Base-by-base conservation (phyloP, 1,139 yeast species). In the Debaryomyces psychrophilus region DNA sequence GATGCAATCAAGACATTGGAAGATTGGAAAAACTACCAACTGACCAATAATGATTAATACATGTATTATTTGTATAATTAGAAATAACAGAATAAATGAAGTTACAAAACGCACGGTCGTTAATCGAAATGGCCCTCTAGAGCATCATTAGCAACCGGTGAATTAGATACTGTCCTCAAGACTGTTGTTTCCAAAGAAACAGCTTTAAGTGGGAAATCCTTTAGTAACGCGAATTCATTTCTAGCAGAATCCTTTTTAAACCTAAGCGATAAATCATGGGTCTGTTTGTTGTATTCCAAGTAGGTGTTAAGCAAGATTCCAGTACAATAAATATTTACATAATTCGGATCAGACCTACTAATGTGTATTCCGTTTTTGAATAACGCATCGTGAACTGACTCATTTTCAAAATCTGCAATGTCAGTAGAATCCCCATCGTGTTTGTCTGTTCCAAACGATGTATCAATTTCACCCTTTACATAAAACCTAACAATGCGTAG, bases 1-100 rank as follows among this genome's bases (percentile, higher is more conserved):
- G 70, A 69, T 37, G 78, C 82, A 0, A 61, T 77, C 50, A 69
- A 67, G 41, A 73, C 79, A 1, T 65, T 75, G 31, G 82, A 78
- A 31, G 69, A 71, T 47, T 78, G 82, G 82, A 73, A 71, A 45
- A 61, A 57, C n/a, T 54, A 56, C 36, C 50, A 49, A 27, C 41
- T 15, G 18, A 22, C 14, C 8, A 27, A 27, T 28, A 29, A 38
- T 38, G 17, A 29, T 22, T 31, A 26, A 33, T 39, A 26, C 7
- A 12, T 22, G 25, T 27, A 27, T 31, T 35, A 31, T 44, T 29
- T 29, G 37, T 39, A 38, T 15, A 25, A 31, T 25, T 38, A 46
- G 18, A 37, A 27, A 18, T 25, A 37, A 15, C 15, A 28, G 31
- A 33, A 23, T 12, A 35, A 28, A 31, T 18, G 40, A 20, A 12